Percentiles rank a stretch among this genome's conserved stretches.
These are phyloP conservation scores for Lachnellula willkommii DNA, from an alignment of 2,329 filamentous ascomycete genomes.

Conservation along the genomic window DNA sequence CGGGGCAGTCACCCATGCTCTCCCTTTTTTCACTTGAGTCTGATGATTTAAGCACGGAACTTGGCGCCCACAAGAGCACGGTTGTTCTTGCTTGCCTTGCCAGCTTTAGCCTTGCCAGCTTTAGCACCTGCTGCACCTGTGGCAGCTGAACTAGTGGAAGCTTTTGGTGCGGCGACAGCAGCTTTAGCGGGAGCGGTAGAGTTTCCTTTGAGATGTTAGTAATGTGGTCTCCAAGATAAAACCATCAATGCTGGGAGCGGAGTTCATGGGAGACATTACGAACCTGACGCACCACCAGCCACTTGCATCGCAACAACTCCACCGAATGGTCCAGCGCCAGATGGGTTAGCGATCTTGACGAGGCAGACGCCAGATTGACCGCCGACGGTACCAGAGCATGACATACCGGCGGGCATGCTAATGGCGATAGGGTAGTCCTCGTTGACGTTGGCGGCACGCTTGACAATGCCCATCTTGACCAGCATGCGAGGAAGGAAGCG, in stretches of 20 bases:
- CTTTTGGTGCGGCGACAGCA: background rate
- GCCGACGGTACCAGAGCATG: constrained; percentile 55
- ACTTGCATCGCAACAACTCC: constrained; percentile 54
- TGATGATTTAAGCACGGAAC: constrained; percentile 10
- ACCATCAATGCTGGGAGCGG: too few relatives aligned
- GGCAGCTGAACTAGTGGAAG: background rate
- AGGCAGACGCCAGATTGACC: constrained; percentile 57
- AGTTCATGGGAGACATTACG: too few relatives aligned
- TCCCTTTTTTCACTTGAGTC: background rate
- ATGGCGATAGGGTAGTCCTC: constrained; percentile 41
- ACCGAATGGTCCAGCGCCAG: constrained; percentile 57
- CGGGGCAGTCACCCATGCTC: background rate
- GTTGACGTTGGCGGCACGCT: constrained; percentile 31
- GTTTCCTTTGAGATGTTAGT: background rate
- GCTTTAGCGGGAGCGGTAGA: background rate
- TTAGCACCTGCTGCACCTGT: background rate
- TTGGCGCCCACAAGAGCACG: constrained; percentile 3
- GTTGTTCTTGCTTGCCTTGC: background rate
- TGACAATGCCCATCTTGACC: constrained; percentile 25
- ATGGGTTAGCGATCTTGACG: constrained; percentile 57
- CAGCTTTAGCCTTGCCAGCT: background rate
- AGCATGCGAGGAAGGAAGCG: constrained; percentile 23
- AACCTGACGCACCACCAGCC: constrained; percentile 9
- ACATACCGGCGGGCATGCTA: constrained; percentile 41
- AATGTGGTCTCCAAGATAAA: too few relatives aligned